phyloP scores from a whole-genome alignment of 352 stramenopile genomes.

The Albugo candida region DNA sequence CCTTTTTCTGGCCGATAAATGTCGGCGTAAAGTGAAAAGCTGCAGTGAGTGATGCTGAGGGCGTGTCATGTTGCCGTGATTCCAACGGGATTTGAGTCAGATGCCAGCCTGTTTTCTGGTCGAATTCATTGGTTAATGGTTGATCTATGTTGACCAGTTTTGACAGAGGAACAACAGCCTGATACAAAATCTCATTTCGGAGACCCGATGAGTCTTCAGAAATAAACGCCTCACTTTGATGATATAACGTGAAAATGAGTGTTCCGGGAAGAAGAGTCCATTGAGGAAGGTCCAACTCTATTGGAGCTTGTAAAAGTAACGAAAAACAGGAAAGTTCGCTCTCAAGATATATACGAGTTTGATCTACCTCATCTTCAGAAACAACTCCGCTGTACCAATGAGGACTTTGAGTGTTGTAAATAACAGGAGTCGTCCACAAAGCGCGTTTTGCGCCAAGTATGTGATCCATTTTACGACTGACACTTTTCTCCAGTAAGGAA shows the following conservation, averaged over 20 bases:
- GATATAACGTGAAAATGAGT: slow-evolving; percentile 42
- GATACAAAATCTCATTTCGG: slow-evolving; percentile 28
- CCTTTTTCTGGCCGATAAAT: too few relatives aligned
- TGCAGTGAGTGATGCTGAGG: too few relatives aligned
- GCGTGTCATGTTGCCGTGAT: too few relatives aligned
- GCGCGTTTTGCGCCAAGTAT: slow-evolving; percentile 52
- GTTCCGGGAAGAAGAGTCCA: slow-evolving; percentile 35
- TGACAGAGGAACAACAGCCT: slow-evolving; percentile 21
- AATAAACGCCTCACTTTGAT: not conserved
- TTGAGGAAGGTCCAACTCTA: slow-evolving; percentile 3
- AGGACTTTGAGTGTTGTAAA: slow-evolving; percentile 12
- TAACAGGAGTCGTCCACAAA: slow-evolving; percentile 17
- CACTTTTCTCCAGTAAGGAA: slow-evolving; percentile 25
- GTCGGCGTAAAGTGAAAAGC: too few relatives aligned
- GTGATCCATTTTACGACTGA: slow-evolving; percentile 9
- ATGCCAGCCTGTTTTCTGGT: too few relatives aligned
- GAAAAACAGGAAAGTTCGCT: too few relatives aligned
- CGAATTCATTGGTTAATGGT: too few relatives aligned
- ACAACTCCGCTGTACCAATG: slow-evolving; percentile 16
- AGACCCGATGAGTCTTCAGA: not conserved
- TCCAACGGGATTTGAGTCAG: too few relatives aligned
- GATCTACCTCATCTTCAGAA: too few relatives aligned
- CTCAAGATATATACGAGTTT: too few relatives aligned
- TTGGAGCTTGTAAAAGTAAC: too few relatives aligned
- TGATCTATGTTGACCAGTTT: too few relatives aligned